Evolutionary conservation across 192 early-diverging fungal genomes (phyloP).

Genomic region (Diversispora epigaea): DNA sequence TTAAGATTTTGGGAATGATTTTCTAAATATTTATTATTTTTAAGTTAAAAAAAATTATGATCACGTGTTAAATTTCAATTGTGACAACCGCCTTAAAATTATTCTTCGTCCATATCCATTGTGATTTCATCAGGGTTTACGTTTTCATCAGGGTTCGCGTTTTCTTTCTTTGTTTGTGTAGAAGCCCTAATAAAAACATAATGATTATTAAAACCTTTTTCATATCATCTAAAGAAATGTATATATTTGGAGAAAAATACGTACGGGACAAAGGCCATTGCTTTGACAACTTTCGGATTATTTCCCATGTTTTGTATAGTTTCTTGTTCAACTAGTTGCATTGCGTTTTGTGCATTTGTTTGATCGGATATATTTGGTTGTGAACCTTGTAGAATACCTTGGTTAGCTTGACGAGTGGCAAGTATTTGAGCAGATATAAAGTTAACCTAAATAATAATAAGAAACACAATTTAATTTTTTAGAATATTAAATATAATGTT

Average conservation of each 20-base stretch:
- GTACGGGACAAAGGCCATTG: constrained; percentile 2
- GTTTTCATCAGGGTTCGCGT: constrained; percentile 20
- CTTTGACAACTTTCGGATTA: not conserved
- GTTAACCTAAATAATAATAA: constrained; percentile 22
- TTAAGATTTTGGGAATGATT: too few species aligned
- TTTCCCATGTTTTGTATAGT: not conserved
- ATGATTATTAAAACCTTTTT: not conserved
- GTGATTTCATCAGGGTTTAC: constrained; percentile 70
- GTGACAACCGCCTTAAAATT: too few species aligned
- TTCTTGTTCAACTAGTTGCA: constrained; percentile 5
- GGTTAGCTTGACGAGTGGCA: constrained; percentile 29
- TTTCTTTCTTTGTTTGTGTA: constrained; percentile 19
- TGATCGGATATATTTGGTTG: not conserved
- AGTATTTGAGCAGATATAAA: constrained; percentile 35
- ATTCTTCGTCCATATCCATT: constrained; percentile 62
- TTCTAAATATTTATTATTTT: too few species aligned
- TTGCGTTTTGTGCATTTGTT: not conserved
- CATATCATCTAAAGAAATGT: not conserved
- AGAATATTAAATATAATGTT: not conserved
- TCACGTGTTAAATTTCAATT: too few species aligned
- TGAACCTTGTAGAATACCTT: not conserved
- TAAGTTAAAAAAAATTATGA: too few species aligned
- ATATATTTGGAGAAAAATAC: not conserved
- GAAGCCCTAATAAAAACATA: not conserved
- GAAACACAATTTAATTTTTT: not conserved